phyloP scores from a whole-genome alignment of 148 eudicot species.

The Vaccinium vitisidaea region DNA sequence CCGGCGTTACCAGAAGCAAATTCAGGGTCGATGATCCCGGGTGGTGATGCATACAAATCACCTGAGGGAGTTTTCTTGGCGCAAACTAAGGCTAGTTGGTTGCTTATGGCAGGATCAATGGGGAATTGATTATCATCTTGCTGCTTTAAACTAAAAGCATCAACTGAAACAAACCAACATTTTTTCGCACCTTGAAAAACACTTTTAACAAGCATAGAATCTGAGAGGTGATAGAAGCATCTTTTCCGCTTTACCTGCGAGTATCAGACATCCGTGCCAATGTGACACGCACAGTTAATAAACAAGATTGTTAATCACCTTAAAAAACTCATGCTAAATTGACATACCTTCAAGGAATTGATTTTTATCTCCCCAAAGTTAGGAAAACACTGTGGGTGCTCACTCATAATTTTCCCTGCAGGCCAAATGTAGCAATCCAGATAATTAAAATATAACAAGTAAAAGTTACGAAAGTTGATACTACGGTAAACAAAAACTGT shows the following conservation, averaged over 20 bases:
- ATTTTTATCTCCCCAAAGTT: slow-evolving; percentile 45
- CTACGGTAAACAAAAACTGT: not conserved
- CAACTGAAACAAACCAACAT: slow-evolving; percentile 63
- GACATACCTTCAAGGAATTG: slow-evolving; percentile 54
- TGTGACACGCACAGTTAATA: not conserved
- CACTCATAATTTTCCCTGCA: slow-evolving; percentile 9
- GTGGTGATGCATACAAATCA: not conserved
- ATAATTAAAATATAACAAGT: not conserved
- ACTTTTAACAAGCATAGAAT: slow-evolving; percentile 46
- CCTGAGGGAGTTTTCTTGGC: slow-evolving; percentile 2
- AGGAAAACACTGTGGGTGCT: slow-evolving; percentile 25
- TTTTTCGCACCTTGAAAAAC: slow-evolving; percentile 44
- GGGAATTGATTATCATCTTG: slow-evolving; percentile 11
- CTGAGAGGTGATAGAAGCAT: slow-evolving; percentile 49
- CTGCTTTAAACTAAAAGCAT: slow-evolving; percentile 32
- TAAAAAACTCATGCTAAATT: not conserved
- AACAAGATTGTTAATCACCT: not conserved
- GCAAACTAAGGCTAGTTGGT: slow-evolving; percentile 19
- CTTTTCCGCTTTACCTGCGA: slow-evolving; percentile 52
- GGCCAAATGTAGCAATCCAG: not conserved
- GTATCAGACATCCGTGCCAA: slow-evolving; percentile 15
- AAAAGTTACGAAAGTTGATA: not conserved
- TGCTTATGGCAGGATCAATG: not conserved
- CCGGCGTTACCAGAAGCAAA: not conserved
- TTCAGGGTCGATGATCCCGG: not conserved